Evolutionary conservation across 2,329 filamentous ascomycete genomes (phyloP).

Genomic region (Aspergillus ibericus): DNA sequence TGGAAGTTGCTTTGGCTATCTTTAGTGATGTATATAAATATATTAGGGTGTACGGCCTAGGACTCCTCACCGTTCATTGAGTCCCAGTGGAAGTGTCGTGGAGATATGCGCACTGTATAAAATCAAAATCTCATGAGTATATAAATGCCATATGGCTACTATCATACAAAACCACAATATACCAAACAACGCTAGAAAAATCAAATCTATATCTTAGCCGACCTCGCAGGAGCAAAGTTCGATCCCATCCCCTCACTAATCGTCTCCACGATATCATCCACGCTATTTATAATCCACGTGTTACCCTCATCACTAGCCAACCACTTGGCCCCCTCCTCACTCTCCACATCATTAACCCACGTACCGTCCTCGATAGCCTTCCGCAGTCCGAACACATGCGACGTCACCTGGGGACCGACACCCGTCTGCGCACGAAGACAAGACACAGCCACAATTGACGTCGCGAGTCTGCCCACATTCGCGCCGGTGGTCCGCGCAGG

Average conservation of each 20-base stretch:
- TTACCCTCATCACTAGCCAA: constrained; percentile 65
- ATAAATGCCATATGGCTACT: not conserved
- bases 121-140: too few relatives aligned
- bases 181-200: not conserved
- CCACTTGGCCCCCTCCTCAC: constrained; percentile 58
- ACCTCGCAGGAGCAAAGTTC: constrained; percentile 56
- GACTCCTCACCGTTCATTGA: too few relatives aligned
- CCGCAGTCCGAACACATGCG: constrained; percentile 75
- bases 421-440: constrained; percentile 77
- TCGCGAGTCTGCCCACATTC: constrained; percentile 68
- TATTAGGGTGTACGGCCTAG: too few relatives aligned
- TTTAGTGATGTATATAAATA: too few relatives aligned
- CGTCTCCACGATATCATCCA: constrained; percentile 60
- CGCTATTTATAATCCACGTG: constrained; percentile 61
- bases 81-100: too few relatives aligned
- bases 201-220: constrained; percentile 29
- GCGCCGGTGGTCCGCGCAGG: constrained; percentile 53
- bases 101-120: too few relatives aligned
- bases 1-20: too few relatives aligned
- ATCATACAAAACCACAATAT: not conserved
- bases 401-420: constrained; percentile 77
- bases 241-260: constrained; percentile 51
- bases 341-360: constrained; percentile 52
- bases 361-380: constrained; percentile 72
- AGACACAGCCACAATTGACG: constrained; percentile 70